Evolutionary conservation across 805 yeast genomes (phyloP).

Genomic region (Lipomyces sp.): DNA sequence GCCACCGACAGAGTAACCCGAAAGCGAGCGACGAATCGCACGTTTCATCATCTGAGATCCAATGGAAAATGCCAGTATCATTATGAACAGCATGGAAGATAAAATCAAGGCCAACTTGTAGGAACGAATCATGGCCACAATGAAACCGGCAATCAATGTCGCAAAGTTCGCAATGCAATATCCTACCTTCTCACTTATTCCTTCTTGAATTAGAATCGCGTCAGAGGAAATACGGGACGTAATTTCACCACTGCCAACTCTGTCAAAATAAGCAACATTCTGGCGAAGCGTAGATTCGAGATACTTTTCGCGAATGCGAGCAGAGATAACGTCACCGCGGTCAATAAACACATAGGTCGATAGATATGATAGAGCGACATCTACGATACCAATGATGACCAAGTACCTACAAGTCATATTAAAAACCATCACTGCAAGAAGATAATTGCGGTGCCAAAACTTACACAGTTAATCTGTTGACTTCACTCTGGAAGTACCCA

Average conservation of each 20-base stretch:
- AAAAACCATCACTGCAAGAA: conserved; percentile 16
- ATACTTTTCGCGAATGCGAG: conserved; percentile 42
- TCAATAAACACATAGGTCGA: conserved; percentile 41
- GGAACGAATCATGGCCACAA: conserved; percentile 40
- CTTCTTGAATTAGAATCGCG: conserved; percentile 43
- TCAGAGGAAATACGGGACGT: conserved; percentile 45
- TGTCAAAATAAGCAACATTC: conserved; percentile 44
- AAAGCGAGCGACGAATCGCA: conserved; percentile 18
- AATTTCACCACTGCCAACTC: conserved; percentile 44
- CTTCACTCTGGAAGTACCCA: conserved; percentile 22
- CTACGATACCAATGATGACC: conserved; percentile 43
- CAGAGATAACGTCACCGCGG: conserved; percentile 44
- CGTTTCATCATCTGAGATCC: conserved; percentile 31
- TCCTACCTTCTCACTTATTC: conserved; percentile 45
- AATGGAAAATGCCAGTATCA: conserved; percentile 30
- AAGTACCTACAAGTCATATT: conserved; percentile 33
- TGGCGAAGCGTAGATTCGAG: conserved; percentile 41
- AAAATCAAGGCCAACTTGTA: conserved; percentile 42
- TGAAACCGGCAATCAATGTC: conserved; percentile 41
- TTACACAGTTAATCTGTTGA: conserved; percentile 26
- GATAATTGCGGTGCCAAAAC: conserved; percentile 25
- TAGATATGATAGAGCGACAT: conserved; percentile 31
- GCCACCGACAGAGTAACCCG: conserved; percentile 30
- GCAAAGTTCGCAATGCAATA: conserved; percentile 41
- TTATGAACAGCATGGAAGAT: conserved; percentile 37